These are phyloP conservation scores for Toxoplasma gondii DNA, from an alignment of 169 alveolate genomes.

Conservation along the genomic window DNA sequence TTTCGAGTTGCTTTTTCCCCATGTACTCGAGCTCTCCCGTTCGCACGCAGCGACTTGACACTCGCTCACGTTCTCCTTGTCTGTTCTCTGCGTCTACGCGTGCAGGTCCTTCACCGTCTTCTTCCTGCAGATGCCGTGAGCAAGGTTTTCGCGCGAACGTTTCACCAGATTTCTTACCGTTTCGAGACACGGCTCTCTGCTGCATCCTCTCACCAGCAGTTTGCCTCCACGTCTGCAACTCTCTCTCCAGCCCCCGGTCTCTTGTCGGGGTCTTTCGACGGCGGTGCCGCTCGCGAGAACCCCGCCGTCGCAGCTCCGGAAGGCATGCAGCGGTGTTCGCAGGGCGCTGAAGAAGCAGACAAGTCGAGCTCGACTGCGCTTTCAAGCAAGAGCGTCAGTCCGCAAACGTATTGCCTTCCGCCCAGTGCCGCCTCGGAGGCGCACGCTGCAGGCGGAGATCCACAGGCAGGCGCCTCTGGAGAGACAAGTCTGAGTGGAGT, in stretches of 20 bases:
- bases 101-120: constrained; percentile 17
- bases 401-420: too few relatives aligned
- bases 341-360: not conserved
- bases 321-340: not conserved
- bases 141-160: constrained; percentile 14
- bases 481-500: too few relatives aligned
- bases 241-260: not conserved
- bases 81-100: not conserved
- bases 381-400: too few relatives aligned
- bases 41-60: too few relatives aligned
- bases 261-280: not conserved
- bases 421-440: too few relatives aligned
- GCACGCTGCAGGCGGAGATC: too few relatives aligned
- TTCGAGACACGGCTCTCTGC: constrained; percentile 14
- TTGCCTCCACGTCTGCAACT: not conserved
- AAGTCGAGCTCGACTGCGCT: too few relatives aligned
- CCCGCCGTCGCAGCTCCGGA: not conserved
- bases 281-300: not conserved
- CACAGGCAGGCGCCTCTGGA: too few relatives aligned
- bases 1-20: too few relatives aligned
- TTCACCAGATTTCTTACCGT: constrained; percentile 18
- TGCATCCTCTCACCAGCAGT: not conserved
- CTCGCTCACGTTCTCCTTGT: not conserved
- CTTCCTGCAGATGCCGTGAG: constrained; percentile 22
- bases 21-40: too few relatives aligned